Conservation (phyloP, 2,329 filamentous ascomycete genomes). For the Pleurostoma richardsiae region DNA sequence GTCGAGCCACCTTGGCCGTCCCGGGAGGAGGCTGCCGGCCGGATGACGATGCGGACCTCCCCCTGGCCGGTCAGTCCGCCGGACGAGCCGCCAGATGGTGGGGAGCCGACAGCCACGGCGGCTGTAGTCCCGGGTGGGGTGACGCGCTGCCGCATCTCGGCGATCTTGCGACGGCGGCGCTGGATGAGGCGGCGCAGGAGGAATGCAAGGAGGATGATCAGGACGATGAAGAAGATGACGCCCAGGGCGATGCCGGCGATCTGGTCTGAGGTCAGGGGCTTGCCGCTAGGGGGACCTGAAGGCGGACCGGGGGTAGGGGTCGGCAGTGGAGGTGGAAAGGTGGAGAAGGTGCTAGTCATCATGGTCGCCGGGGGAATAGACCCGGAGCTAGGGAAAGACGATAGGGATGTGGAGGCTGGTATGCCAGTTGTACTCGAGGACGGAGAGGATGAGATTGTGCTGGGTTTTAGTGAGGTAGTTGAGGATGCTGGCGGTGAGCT, state of each 20-base stretch:
- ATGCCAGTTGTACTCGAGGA: not conserved
- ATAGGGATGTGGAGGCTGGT: not conserved
- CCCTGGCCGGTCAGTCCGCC: constrained; percentile 12
- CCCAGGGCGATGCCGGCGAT: constrained; percentile 21
- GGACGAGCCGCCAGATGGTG: not conserved
- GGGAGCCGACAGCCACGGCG: not conserved
- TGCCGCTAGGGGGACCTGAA: not conserved
- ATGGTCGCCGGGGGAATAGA: not conserved
- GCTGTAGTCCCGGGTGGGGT: constrained; percentile 1
- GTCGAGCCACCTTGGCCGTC: constrained; percentile 1
- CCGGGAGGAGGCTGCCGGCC: constrained; percentile 12
- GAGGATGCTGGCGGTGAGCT: not conserved
- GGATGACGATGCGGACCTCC: constrained; percentile 25
- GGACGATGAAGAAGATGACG: constrained; percentile 13
- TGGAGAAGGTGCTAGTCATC: not conserved
- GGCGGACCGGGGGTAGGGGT: constrained; percentile 1
- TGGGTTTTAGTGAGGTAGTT: not conserved
- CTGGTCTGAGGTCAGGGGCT: constrained; percentile 15
- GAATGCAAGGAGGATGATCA: constrained; percentile 14
- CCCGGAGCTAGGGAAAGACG: not conserved
- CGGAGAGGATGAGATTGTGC: not conserved
- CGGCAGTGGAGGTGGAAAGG: not conserved
- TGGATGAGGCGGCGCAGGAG: constrained; percentile 12
- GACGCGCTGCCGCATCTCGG: constrained; percentile 11
- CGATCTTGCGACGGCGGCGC: constrained; percentile 6